Conservation (phyloP, 345 rosid species). For the Bruguiera parviflora region DNA sequence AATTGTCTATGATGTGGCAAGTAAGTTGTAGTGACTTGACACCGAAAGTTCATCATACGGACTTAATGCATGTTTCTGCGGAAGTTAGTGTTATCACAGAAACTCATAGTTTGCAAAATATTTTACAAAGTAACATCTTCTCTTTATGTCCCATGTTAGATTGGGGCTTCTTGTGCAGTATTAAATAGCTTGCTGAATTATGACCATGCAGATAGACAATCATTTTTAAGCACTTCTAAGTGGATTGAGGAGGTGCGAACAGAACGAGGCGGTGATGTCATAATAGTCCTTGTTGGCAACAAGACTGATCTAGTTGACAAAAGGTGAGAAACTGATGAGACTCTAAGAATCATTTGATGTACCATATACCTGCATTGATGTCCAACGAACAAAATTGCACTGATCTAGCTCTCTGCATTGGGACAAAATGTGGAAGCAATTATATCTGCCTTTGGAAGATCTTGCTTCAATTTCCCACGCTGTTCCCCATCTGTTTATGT, state of each 20-base stretch:
- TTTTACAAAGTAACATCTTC: background rate
- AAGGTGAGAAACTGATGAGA: constrained; percentile 15
- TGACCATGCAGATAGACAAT: constrained; percentile 62
- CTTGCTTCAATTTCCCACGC: no score
- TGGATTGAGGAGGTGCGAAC: constrained; percentile 95
- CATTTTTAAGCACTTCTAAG: constrained; percentile 83
- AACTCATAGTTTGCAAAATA: background rate
- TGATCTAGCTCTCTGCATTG: no score
- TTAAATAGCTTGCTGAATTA: constrained; percentile 6
- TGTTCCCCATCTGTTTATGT: no score
- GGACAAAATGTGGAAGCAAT: no score
- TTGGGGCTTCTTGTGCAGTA: background rate
- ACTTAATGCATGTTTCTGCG: background rate
- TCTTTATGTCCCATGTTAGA: background rate
- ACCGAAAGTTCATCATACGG: background rate
- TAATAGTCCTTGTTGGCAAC: constrained; percentile 86
- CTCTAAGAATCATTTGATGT: no score
- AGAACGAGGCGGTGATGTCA: constrained; percentile 85
- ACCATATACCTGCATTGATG: no score
- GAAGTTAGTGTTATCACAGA: no score
- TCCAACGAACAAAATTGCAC: no score
- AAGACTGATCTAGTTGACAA: constrained; percentile 67
- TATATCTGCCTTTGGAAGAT: no score
- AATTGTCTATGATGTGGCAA: constrained; percentile 87
- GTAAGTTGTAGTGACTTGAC: constrained; percentile 39